Evolutionary conservation across 495 filamentous ascomycete species (phyloP), one percentile per base, ranked within the genome.

Genomic region (Penicillium ochrochloron): DNA sequence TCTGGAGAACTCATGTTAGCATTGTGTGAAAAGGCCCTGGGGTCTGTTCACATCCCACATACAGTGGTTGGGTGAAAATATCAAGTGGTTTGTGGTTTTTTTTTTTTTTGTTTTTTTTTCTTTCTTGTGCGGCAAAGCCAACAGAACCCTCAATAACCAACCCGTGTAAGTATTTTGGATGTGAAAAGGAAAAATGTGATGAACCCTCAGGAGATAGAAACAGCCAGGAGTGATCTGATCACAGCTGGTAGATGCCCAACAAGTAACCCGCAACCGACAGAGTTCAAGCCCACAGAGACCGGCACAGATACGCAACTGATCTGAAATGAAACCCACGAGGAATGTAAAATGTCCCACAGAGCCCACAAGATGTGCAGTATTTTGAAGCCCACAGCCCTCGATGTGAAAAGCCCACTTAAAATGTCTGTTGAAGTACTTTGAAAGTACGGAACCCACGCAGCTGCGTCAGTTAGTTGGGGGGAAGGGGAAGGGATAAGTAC

Each of bases 221-320:
- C 59, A 66, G 70, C 72, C 69, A 76, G 70, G 59, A 68, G 75
- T 73, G 73, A 72, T 51, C 62, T 68, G 62, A 73, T 73, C 74
- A 76, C 74, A 72, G 67, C 69, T 72, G 67, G 68, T 73, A 65
- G 73, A 76, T 70, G 71, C 74, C 79, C 78, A 79, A 79, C 79
- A 78, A 78, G 74, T 73, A 77, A 75, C 76, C 75, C 78, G 72
- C 77, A 80, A 81, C 73, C 70, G 73, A 80, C 77, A 80, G 66
- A 77, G 73, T 76, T 78, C 72, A 82, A 82, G 78, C 79, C 79
- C 78, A 82, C 79, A 80, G 74, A 73, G 76, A 74, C 75, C 78
- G 77, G 74, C 71, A 56, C 53, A 52, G 66, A 79, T 75, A 79
- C 72, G 76, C 78, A 76, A 80, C 72, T 79, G 64, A 74, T 70